Evolutionary conservation across 139 green algal genomes (phyloP), one percentile per base, ranked within the genome.

Genomic region (Chlorella sp.): DNA sequence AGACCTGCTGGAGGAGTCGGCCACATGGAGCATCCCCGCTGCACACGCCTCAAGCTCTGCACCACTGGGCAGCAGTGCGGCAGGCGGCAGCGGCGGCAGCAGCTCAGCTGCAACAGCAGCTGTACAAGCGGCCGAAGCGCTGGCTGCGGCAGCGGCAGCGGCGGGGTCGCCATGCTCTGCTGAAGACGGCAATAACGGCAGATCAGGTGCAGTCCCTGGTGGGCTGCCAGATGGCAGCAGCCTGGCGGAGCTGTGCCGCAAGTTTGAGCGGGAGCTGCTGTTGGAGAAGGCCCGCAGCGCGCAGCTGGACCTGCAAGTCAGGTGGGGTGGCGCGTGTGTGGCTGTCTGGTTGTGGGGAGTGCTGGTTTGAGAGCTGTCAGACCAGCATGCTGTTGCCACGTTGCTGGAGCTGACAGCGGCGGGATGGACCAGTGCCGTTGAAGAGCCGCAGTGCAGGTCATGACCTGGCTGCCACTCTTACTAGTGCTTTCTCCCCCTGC

Each of bases 1-100:
- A 63, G 91, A 94, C 17, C 67, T 95, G 47, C 87, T 97, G 60
- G 91, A 95, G 62, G 94, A 96, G 68, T 90, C 89, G 26, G 89
- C 93, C 1, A 73, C 76, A 5, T 97, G 93, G 93, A 74, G 83
- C 25, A 73, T 30, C 11, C 62, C 63, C 21, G 78, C 65, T 4
- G 64, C 47, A 32, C 4, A 32, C 67, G 36, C 15, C 57, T 67
- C 71, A 38, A 34, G 34, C 70, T 67, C 32, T 16, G 68, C 28
- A 16, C 32, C 71, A 23, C 21, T 13, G 20, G 34, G 56, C 47
- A 36, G 41, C 51, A 62, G 6, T 1, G 1, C 18, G 39, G 69
- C 30, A 70, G 67, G 26, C 11, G 17, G 32, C 51, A 39, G 5
- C 39, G 57, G 47, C 55, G 56, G 65, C 86, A 47, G 74, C 44